phyloP scores from a whole-genome alignment of 2,329 filamentous ascomycete species.

The Falciphora oryzae region DNA sequence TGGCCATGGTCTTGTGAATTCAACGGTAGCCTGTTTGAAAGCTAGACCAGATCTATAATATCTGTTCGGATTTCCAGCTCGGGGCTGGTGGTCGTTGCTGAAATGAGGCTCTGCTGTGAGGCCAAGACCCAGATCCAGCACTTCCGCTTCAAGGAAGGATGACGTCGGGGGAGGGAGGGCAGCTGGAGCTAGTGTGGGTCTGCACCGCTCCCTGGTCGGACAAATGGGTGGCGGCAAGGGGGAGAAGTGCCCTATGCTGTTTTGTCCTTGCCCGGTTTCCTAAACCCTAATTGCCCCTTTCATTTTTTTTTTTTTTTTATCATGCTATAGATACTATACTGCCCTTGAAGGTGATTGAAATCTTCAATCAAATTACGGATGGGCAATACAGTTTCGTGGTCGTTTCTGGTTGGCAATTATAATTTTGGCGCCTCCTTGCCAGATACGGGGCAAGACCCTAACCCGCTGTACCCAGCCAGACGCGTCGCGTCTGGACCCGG shows the following conservation, averaged over 20 bases:
- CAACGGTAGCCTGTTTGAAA: not conserved
- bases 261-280: too few species aligned
- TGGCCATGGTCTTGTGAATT: not conserved
- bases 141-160: not conserved
- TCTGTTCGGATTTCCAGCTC: not conserved
- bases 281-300: too few species aligned
- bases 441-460: not conserved
- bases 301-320: too few species aligned
- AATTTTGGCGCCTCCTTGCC: not conserved
- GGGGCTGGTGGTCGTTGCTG: not conserved
- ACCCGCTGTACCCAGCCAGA: not conserved
- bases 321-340: too few species aligned
- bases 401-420: too few species aligned
- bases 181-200: slow-evolving; percentile 9
- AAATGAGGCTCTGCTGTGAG: not conserved
- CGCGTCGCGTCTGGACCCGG: not conserved
- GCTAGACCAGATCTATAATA: not conserved
- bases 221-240: too few species aligned
- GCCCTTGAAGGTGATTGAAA: too few species aligned
- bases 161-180: not conserved
- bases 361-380: too few species aligned
- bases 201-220: not conserved
- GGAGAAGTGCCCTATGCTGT: too few species aligned
- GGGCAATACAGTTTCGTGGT: too few species aligned
- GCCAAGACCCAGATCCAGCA: not conserved